phyloP scores from a whole-genome alignment of 805 yeast species.

The Saccharomycopsis sp. region DNA sequence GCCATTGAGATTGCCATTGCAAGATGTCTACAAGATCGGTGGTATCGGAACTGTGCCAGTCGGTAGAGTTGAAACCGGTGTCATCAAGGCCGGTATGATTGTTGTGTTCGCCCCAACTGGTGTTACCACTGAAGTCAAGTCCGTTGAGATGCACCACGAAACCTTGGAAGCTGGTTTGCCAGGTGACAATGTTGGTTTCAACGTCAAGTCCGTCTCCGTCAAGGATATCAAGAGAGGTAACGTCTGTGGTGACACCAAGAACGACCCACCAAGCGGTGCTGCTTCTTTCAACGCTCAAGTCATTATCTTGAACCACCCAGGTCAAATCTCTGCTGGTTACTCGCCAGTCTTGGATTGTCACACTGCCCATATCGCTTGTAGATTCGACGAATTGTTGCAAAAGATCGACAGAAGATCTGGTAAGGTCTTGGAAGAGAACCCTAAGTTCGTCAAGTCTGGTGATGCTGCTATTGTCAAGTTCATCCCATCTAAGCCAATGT shows the following conservation, averaged over 20 bases:
- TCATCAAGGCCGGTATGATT: conserved; percentile 86
- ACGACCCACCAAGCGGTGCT: conserved; percentile 79
- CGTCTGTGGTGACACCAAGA: conserved; percentile 86
- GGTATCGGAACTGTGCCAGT: conserved; percentile 90
- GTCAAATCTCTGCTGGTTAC: conserved; percentile 88
- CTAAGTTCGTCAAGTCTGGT: conserved; percentile 93
- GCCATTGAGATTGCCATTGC: conserved; percentile 85
- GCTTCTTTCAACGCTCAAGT: conserved; percentile 82
- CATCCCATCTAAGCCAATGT: conserved; percentile 85
- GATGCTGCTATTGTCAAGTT: conserved; percentile 92
- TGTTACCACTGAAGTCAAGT: conserved; percentile 84
- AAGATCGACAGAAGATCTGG: conserved; percentile 93
- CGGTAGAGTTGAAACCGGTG: conserved; percentile 92
- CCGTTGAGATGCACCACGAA: conserved; percentile 86
- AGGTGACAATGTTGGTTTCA: conserved; percentile 90
- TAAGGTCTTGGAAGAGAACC: conserved; percentile 81
- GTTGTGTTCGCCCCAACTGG: conserved; percentile 87
- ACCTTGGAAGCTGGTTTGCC: conserved; percentile 73
- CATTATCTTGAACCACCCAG: conserved; percentile 85
- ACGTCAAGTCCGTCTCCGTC: conserved; percentile 84
- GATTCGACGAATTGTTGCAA: conserved; percentile 69
- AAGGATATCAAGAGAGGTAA: conserved; percentile 90
- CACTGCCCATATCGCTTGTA: conserved; percentile 91
- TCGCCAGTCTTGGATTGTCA: conserved; percentile 86
- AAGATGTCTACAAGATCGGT: conserved; percentile 91